Evolutionary conservation across 2,329 filamentous ascomycete genomes (phyloP).

Genomic region (Fulvia fulva): DNA sequence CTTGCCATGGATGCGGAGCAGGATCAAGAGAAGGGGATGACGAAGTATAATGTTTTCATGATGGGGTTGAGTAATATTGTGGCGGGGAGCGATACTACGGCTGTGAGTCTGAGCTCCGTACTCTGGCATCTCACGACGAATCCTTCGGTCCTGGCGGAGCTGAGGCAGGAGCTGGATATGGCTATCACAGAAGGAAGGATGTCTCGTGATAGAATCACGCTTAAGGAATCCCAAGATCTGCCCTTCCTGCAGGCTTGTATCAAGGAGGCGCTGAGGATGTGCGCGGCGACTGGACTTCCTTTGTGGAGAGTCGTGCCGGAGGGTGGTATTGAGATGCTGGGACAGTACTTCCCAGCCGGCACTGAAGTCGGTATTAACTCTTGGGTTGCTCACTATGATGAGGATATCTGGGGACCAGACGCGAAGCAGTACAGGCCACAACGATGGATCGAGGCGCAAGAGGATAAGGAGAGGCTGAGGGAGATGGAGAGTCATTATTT

Average conservation of each 20-base stretch:
- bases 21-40: conserved; percentile 19
- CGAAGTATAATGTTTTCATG: conserved; percentile 19
- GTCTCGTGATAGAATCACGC: conserved; percentile 24
- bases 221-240: conserved; percentile 34
- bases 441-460: conserved; percentile 24
- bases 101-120: conserved; percentile 31
- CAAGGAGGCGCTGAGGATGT: conserved; percentile 26
- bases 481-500: conserved; percentile 26
- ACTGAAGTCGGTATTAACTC: conserved; percentile 33
- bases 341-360: conserved; percentile 44
- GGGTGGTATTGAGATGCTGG: conserved; percentile 19
- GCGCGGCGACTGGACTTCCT: conserved; percentile 18
- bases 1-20: conserved; percentile 18
- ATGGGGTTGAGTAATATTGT: conserved; percentile 21
- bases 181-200: conserved; percentile 10
- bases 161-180: conserved; percentile 17
- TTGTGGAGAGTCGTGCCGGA: conserved; percentile 18
- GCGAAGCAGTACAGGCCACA: conserved; percentile 19
- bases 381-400: conserved; percentile 22
- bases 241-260: conserved; percentile 40
- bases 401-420: conserved; percentile 22
- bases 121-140: conserved; percentile 33
- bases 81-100: conserved; percentile 35
- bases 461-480: conserved; percentile 31
- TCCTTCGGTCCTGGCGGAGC: conserved; percentile 21